Evolutionary conservation across 768 basidiomycete genomes (phyloP).

Genomic region (Lentinula aciculospora): DNA sequence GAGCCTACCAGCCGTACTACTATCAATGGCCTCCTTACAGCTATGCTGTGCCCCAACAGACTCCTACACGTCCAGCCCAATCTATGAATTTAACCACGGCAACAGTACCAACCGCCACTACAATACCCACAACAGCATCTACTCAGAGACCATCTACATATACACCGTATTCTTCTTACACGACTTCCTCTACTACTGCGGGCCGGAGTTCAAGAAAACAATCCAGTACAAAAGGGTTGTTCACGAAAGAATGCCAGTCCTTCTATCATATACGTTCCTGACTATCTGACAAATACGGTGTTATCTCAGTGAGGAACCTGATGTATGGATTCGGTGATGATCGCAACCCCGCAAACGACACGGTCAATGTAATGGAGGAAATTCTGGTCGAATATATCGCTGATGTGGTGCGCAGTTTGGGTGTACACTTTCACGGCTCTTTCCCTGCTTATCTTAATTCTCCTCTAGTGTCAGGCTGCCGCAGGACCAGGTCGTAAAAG

Average conservation of each 20-base stretch:
- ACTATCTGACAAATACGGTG: slow-evolving; percentile 1
- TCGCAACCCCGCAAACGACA: slow-evolving; percentile 80
- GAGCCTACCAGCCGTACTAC: slow-evolving; percentile 49
- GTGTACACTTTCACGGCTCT: slow-evolving; percentile 1
- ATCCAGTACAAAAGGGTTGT: slow-evolving; percentile 67
- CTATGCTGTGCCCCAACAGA: slow-evolving; percentile 40
- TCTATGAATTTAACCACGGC: slow-evolving; percentile 24
- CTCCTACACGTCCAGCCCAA: slow-evolving; percentile 17
- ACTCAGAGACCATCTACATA: slow-evolving; percentile 38
- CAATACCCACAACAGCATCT: slow-evolving; percentile 22
- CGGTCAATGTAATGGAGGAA: slow-evolving; percentile 24
- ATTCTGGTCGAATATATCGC: slow-evolving; percentile 42
- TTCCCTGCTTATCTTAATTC: slow-evolving; percentile 5
- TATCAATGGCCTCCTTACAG: slow-evolving; percentile 69
- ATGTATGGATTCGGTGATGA: slow-evolving; percentile 97
- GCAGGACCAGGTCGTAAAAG: slow-evolving; percentile 65
- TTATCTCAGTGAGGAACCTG: slow-evolving; percentile 60
- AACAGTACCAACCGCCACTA: slow-evolving; percentile 20
- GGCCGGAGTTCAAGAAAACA: slow-evolving; percentile 55
- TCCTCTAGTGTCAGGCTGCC: slow-evolving; percentile 63
- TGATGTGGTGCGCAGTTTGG: slow-evolving; percentile 64
- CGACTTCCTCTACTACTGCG: slow-evolving; percentile 35
- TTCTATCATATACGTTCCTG: slow-evolving; percentile 10
- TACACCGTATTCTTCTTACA: slow-evolving; percentile 49
- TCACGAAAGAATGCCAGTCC: slow-evolving; percentile 73